A percentile compares a stretch with the other conserved stretches of the same genome.
Conservation (phyloP, 148 eudicot genomes). For the Camellia lanceoleosa region DNA sequence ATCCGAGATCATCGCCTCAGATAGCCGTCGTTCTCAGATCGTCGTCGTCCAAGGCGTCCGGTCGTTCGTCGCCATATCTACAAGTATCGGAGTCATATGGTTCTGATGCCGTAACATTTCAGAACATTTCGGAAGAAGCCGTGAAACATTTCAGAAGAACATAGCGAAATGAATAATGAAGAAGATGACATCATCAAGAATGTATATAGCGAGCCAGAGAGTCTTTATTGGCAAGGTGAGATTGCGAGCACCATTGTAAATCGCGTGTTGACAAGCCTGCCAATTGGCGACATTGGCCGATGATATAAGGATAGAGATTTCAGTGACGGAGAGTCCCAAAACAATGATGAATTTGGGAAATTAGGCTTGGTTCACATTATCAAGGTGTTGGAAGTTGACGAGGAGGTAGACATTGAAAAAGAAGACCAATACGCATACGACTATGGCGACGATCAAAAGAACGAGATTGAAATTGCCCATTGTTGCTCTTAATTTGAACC, state of each 20-base stretch:
- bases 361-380: slow-evolving; percentile 86
- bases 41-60: too few relatives aligned
- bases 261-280: slow-evolving; percentile 88
- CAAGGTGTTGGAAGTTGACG: slow-evolving; percentile 92
- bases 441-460: slow-evolving; percentile 75
- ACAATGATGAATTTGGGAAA: slow-evolving; percentile 96
- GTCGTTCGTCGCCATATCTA: too few relatives aligned
- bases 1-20: too few relatives aligned
- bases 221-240: slow-evolving; percentile 92
- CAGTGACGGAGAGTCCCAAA: slow-evolving; percentile 85
- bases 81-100: too few relatives aligned
- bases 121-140: too few relatives aligned
- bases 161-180: slow-evolving; percentile 92
- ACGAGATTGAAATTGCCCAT: slow-evolving; percentile 99
- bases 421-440: slow-evolving; percentile 72
- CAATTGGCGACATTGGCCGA: slow-evolving; percentile 96
- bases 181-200: slow-evolving; percentile 76
- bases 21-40: too few relatives aligned
- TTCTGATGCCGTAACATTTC: too few relatives aligned
- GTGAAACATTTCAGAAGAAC: slow-evolving; percentile 36
- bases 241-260: slow-evolving; percentile 87
- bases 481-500: slow-evolving; percentile 7
- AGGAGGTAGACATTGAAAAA: slow-evolving; percentile 83
- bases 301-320: slow-evolving; percentile 85
- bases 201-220: slow-evolving; percentile 88